Percentiles rank a stretch among this genome's conserved stretches.
Conservation (phyloP, 495 filamentous ascomycete species). For the Echria macrotheca region DNA sequence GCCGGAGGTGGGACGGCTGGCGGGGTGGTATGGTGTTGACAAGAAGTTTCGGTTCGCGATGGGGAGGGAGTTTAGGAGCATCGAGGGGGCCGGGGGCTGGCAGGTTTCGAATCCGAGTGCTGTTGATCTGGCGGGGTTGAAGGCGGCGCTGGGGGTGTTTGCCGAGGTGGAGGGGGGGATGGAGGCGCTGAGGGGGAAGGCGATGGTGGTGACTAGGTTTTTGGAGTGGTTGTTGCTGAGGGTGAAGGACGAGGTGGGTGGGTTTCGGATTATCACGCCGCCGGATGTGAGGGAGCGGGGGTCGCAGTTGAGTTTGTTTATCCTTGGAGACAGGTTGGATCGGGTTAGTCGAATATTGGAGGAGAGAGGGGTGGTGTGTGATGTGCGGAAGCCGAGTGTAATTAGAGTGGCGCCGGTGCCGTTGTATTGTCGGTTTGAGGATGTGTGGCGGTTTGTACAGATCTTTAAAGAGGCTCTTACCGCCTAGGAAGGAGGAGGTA, state of each 20-base stretch:
- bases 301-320: conserved; percentile 73
- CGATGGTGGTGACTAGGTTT: conserved; percentile 68
- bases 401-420: conserved; percentile 82
- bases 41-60: conserved; percentile 69
- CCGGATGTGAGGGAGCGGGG: conserved; percentile 64
- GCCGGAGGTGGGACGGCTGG: conserved; percentile 46
- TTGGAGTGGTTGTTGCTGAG: conserved; percentile 61
- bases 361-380: conserved; percentile 66
- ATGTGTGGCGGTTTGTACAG: conserved; percentile 72
- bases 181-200: conserved; percentile 62
- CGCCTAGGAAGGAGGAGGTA: too few species aligned
- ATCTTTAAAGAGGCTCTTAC: conserved; percentile 37
- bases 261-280: conserved; percentile 78
- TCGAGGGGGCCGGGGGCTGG: conserved; percentile 58
- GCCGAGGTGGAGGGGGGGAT: conserved; percentile 57
- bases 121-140: conserved; percentile 58
- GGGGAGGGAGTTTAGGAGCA: conserved; percentile 68
- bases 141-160: conserved; percentile 73
- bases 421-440: conserved; percentile 74
- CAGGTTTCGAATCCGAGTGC: conserved; percentile 61
- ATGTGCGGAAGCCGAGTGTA: conserved; percentile 83
- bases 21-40: conserved; percentile 82
- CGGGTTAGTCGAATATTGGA: conserved; percentile 58
- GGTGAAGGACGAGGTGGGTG: conserved; percentile 36
- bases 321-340: conserved; percentile 62